A percentile compares a stretch with the other conserved stretches of the same genome.
phyloP scores from a whole-genome alignment of 108 stramenopile genomes.

The Cyclotella atomus region DNA sequence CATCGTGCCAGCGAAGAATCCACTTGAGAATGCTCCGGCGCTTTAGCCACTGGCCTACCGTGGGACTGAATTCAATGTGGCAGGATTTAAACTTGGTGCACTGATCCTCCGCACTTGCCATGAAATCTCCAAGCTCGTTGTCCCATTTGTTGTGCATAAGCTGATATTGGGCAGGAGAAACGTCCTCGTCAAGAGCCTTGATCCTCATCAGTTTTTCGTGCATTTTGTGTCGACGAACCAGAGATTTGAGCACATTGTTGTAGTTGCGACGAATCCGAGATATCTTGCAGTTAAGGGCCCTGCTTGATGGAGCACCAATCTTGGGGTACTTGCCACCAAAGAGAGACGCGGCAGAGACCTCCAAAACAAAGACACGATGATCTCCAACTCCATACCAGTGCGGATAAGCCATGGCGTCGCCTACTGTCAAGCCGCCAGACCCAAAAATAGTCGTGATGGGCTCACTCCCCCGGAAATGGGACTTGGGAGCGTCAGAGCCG shows the following conservation, averaged over 20 bases:
- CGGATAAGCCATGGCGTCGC: neutral
- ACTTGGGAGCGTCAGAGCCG: neutral
- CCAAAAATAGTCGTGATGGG: slow-evolving; percentile 16
- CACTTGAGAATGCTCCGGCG: neutral
- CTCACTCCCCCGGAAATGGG: neutral
- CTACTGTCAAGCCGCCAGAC: neutral
- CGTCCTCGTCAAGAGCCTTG: neutral
- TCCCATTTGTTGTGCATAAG: slow-evolving; percentile 5
- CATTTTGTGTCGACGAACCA: neutral
- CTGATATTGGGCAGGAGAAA: neutral
- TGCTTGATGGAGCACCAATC: neutral
- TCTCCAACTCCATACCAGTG: slow-evolving; percentile 22
- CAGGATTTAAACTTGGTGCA: slow-evolving; percentile 3
- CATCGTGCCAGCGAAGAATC: slow-evolving; percentile 6
- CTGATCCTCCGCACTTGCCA: neutral
- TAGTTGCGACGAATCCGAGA: neutral
- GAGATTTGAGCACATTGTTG: neutral
- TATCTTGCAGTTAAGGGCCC: slow-evolving; percentile 8
- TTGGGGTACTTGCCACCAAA: slow-evolving; percentile 13
- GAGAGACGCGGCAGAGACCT: slow-evolving; percentile 7
- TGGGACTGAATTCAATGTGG: neutral
- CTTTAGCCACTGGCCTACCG: neutral
- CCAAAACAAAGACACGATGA: slow-evolving; percentile 13
- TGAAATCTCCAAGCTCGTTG: slow-evolving; percentile 5
- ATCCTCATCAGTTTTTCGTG: neutral